phyloP scores from a whole-genome alignment of 441 rosid genomes.

The Pelargonium cotyledonis region DNA sequence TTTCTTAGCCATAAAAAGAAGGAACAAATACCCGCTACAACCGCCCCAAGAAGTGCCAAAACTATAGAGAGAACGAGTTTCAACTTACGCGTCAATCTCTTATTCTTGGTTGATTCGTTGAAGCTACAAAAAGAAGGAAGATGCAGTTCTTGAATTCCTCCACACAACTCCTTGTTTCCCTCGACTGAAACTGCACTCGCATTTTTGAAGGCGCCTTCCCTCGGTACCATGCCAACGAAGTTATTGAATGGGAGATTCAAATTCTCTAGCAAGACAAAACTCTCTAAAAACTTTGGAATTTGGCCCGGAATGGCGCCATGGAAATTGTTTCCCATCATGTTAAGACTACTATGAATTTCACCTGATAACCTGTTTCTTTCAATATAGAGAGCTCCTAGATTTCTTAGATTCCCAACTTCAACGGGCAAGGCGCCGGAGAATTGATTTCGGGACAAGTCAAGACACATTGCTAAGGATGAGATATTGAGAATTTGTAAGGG shows the following conservation, averaged over 20 bases:
- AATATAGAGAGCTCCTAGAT: not conserved
- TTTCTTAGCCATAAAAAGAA: slow-evolving; percentile 3
- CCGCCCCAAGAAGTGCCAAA: not conserved
- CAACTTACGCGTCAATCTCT: not conserved
- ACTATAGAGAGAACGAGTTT: not conserved
- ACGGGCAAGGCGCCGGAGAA: slow-evolving; percentile 17
- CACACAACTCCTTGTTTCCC: slow-evolving; percentile 26
- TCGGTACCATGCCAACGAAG: slow-evolving; percentile 21
- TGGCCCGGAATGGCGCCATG: slow-evolving; percentile 21
- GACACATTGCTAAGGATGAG: not conserved
- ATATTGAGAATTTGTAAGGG: slow-evolving; percentile 13
- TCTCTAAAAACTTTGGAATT: slow-evolving; percentile 21
- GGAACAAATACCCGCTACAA: not conserved
- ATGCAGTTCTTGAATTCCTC: slow-evolving; percentile 20
- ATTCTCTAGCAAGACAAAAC: not conserved
- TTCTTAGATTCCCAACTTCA: slow-evolving; percentile 14
- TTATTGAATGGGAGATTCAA: slow-evolving; percentile 26
- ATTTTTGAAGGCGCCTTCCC: slow-evolving; percentile 25
- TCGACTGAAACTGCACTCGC: slow-evolving; percentile 15
- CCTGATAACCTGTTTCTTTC: slow-evolving; percentile 17
- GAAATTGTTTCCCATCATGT: slow-evolving; percentile 24
- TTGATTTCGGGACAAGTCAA: slow-evolving; percentile 5
- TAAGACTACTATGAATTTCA: slow-evolving; percentile 18
- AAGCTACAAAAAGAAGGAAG: slow-evolving; percentile 19
- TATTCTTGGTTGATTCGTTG: not conserved